Evolutionary conservation across 2,329 filamentous ascomycete species (phyloP).

Genomic region (Mycosphaerella arachidis): DNA sequence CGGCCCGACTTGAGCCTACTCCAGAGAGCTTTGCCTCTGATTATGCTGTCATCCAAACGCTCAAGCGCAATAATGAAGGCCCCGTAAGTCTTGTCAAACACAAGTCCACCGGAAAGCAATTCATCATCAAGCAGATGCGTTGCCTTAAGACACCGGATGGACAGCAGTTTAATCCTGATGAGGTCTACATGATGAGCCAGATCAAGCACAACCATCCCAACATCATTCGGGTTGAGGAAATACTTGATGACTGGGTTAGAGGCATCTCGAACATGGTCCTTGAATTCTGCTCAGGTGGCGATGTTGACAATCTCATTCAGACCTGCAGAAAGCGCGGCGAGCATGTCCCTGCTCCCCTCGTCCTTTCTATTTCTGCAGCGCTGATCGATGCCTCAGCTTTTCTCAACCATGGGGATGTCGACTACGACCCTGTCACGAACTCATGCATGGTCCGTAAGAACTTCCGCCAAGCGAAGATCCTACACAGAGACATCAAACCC

Average conservation of each 20-base stretch:
- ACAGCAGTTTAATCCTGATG: not conserved
- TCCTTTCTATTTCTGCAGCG: slow-evolving; percentile 24
- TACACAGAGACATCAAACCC: slow-evolving; percentile 27
- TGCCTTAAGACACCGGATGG: not conserved
- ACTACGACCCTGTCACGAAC: slow-evolving; percentile 2
- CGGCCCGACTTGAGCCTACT: not conserved
- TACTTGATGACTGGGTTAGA: not conserved
- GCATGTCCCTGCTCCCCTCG: slow-evolving; percentile 15
- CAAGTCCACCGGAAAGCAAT: slow-evolving; percentile 1
- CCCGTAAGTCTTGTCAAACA: slow-evolving; percentile 11
- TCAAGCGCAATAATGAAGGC: slow-evolving; percentile 3
- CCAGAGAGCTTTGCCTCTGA: not conserved
- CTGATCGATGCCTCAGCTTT: slow-evolving; percentile 26
- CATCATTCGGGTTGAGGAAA: not conserved
- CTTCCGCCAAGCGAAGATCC: slow-evolving; percentile 1
- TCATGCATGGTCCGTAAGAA: not conserved
- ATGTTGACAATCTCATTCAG: slow-evolving; percentile 15
- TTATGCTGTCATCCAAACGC: slow-evolving; percentile 9
- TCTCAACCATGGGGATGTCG: slow-evolving; percentile 23
- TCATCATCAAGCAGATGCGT: slow-evolving; percentile 15
- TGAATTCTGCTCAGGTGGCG: slow-evolving; percentile 24
- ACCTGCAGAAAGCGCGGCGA: not conserved
- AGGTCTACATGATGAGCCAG: slow-evolving; percentile 4
- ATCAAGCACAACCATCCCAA: slow-evolving; percentile 5
- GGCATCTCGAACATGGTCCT: slow-evolving; percentile 13